Percentiles rank a stretch among this genome's conserved stretches.
These are phyloP conservation scores for Verbena officinalis DNA, from an alignment of 257 asterid species.

Conservation along the genomic window DNA sequence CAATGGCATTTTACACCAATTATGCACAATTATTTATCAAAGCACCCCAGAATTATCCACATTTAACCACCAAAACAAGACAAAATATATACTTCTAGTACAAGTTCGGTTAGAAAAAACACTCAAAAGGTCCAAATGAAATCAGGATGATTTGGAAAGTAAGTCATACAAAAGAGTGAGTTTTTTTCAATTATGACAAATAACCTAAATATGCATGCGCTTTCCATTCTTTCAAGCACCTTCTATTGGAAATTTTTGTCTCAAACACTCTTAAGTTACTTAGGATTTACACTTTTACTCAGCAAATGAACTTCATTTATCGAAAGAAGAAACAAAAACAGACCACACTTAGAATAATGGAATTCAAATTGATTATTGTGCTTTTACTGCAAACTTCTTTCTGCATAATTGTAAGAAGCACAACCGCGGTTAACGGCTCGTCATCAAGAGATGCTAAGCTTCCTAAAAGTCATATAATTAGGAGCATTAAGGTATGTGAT, in stretches of 20 bases:
- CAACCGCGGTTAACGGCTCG: constrained; percentile 21
- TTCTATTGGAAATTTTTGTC: constrained; percentile 19
- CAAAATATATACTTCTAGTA: too few species aligned
- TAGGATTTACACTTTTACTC: constrained; percentile 27
- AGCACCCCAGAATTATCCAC: too few species aligned
- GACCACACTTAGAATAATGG: constrained; percentile 30
- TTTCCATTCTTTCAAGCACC: constrained; percentile 27
- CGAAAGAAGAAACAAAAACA: not conserved
- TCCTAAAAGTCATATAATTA: constrained; percentile 24
- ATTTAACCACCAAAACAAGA: too few species aligned
- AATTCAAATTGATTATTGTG: constrained; percentile 33
- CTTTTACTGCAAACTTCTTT: not conserved
- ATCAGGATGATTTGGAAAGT: constrained; percentile 49
- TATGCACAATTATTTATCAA: too few species aligned
- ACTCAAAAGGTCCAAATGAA: constrained; percentile 33
- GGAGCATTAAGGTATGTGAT: constrained; percentile 54
- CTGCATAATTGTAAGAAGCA: constrained; percentile 13
- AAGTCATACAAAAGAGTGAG: constrained; percentile 44
- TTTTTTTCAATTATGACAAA: constrained; percentile 16
- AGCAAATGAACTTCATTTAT: constrained; percentile 4
- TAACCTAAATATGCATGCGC: constrained; percentile 14
- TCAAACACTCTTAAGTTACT: constrained; percentile 4
- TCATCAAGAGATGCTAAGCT: constrained; percentile 7
- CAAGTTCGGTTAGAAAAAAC: constrained; percentile 1
- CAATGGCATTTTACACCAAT: too few species aligned